Evolutionary conservation across 768 basidiomycete species (phyloP), one percentile per base, ranked within the genome.

Genomic region (Cytidiella melzeri): DNA sequence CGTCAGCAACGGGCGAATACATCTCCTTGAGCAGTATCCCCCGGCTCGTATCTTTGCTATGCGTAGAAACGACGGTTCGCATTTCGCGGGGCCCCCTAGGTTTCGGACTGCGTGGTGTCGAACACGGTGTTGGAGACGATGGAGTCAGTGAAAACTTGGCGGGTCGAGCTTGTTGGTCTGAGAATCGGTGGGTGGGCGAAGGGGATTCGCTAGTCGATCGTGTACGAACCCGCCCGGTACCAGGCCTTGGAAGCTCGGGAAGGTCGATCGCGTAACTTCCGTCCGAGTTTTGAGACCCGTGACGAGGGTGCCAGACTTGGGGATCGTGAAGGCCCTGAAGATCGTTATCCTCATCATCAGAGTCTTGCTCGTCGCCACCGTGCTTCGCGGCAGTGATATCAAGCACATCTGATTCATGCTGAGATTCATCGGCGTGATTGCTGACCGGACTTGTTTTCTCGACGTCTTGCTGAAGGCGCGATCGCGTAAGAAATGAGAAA

Each of bases 211-310:
- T 41, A 19, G 18, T 26, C 2, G 45, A 30, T 4, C 46, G 43
- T 19, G 50, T 27, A 15, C 54, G 57, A n/a, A 55, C 54, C 36
- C 57, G 56, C n/a, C 47, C 55, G 26, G 38, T 46, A 3, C 41
- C 54, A 51, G 41, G 51, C 49, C 38, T 45, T 40, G 36, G 53
- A 51, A 61, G 54, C 41, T 61, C 57, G 5, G 62, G 62, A 10
- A 64, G 48, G 21, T 57, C 57, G 50, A 64, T 64, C 18, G 62
- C 55, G 51, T 56, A 64, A 51, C 60, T 61, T 12, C 62, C 62
- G 48, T 64, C 60, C 40, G 62, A 64, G 57, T 64, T 64, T 54
- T 61, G 59, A 21, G 62, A 61, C 21, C 55, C 62, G 45, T 58
- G 43, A 24, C 46, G 39, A 57, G 51, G 27, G 15, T 34, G 30